phyloP scores from a whole-genome alignment of 2,329 filamentous ascomycete genomes.

The Cladosporium phlei region DNA sequence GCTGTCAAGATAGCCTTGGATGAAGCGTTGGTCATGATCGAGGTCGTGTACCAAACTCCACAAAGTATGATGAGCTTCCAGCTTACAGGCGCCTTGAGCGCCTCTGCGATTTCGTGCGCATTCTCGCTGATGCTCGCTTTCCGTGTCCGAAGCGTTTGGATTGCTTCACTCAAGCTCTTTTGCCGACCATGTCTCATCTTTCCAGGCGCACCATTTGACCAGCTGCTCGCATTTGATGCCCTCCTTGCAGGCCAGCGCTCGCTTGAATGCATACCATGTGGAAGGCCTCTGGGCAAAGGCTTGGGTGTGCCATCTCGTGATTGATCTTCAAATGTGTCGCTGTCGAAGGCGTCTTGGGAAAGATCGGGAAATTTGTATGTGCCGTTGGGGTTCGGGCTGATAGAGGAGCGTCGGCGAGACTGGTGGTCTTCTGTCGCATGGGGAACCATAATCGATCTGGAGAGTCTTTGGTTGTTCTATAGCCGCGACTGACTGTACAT shows the following conservation, averaged over 20 bases:
- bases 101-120: slow-evolving; percentile 87
- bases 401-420: slow-evolving; percentile 26
- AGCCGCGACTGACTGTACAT: background rate
- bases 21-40: slow-evolving; percentile 92
- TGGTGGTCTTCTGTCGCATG: slow-evolving; percentile 24
- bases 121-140: slow-evolving; percentile 87
- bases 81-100: slow-evolving; percentile 83
- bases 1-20: slow-evolving; percentile 95
- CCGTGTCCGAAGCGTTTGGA: slow-evolving; percentile 73
- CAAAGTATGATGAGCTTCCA: slow-evolving; percentile 82
- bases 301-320: slow-evolving; percentile 17
- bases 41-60: slow-evolving; percentile 89
- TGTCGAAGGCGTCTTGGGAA: background rate
- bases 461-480: background rate
- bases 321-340: slow-evolving; percentile 2
- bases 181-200: slow-evolving; percentile 60
- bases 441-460: slow-evolving; percentile 20
- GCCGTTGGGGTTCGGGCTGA: slow-evolving; percentile 18
- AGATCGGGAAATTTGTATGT: slow-evolving; percentile 21
- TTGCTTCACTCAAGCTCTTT: slow-evolving; percentile 85
- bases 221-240: slow-evolving; percentile 30
- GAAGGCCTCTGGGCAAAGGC: slow-evolving; percentile 30
- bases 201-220: slow-evolving; percentile 34
- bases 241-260: slow-evolving; percentile 59
- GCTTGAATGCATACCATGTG: slow-evolving; percentile 34